Conservation (phyloP, 164 flowering plant genomes). For the Vitis cinerea region DNA sequence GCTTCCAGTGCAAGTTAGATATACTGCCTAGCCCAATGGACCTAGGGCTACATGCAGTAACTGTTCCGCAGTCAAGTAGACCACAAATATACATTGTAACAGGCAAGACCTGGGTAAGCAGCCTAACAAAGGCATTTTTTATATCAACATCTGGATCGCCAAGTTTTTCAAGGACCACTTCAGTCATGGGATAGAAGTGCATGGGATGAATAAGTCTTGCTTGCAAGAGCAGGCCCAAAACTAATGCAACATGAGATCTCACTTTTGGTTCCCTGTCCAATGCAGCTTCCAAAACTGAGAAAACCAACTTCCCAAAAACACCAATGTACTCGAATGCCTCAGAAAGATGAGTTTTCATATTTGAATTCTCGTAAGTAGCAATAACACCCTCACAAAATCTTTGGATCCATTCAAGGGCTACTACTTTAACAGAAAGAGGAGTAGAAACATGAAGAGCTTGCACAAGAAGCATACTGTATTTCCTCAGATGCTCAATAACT, state of each 20-base stretch:
- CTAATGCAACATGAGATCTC: constrained; percentile 60
- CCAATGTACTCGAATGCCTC: constrained; percentile 32
- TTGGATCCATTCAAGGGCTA: constrained; percentile 70
- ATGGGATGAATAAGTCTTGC: constrained; percentile 66
- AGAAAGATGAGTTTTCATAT: constrained; percentile 21
- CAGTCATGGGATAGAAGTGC: constrained; percentile 51
- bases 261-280: constrained; percentile 82
- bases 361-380: constrained; percentile 25
- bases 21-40: constrained; percentile 30
- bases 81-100: constrained; percentile 60
- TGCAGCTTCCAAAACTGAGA: constrained; percentile 61
- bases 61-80: constrained; percentile 38
- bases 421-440: constrained; percentile 69
- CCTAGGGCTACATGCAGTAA: constrained; percentile 23
- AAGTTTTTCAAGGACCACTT: constrained; percentile 73
- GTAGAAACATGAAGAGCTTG: constrained; percentile 61
- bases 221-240: constrained; percentile 63
- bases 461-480: constrained; percentile 46
- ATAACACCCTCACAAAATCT: constrained; percentile 54
- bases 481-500: constrained; percentile 47
- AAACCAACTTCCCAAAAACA: constrained; percentile 37
- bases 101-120: constrained; percentile 66
- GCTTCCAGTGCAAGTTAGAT: constrained; percentile 73
- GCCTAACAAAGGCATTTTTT: constrained; percentile 51
- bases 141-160: constrained; percentile 74